These are phyloP conservation scores for Urochloa ruziziensis DNA, from an alignment of 176 grass and related monocot genomes.

Conservation along the genomic window DNA sequence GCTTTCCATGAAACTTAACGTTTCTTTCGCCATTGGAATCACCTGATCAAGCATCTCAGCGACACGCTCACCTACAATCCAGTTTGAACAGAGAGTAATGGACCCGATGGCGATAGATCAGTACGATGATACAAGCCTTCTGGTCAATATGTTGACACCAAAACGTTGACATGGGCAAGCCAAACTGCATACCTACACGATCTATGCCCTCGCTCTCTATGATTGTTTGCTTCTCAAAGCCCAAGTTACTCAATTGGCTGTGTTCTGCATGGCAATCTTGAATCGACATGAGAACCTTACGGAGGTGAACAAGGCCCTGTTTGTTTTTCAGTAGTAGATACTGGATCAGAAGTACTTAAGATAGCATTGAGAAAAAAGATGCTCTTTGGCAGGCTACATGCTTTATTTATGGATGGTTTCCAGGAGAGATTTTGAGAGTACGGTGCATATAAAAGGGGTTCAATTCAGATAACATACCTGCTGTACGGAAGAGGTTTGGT, in stretches of 20 bases:
- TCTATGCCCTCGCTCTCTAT: conserved; percentile 26
- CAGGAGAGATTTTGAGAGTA: not conserved
- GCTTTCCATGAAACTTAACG: conserved; percentile 29
- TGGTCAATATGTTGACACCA: not conserved
- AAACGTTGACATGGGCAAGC: not conserved
- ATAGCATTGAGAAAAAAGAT: not conserved
- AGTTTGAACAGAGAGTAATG: not conserved
- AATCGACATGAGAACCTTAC: conserved; percentile 32
- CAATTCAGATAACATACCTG: conserved; percentile 4
- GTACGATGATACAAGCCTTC: not conserved
- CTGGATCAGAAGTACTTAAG: not conserved
- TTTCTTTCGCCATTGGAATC: conserved; percentile 30
- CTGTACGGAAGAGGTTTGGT: not conserved
- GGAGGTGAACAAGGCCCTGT: conserved; percentile 37
- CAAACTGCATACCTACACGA: conserved; percentile 33
- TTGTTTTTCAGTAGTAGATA: conserved; percentile 13
- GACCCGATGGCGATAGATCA: not conserved
- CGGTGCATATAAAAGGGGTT: not conserved
- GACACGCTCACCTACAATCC: conserved; percentile 30
- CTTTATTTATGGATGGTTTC: not conserved
- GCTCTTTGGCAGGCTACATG: not conserved
- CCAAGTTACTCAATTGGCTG: not conserved
- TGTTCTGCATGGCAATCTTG: conserved; percentile 22
- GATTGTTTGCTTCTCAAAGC: conserved; percentile 24
- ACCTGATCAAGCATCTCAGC: conserved; percentile 39